These are phyloP conservation scores for Lizonia empirigonia DNA, from an alignment of 2,329 filamentous ascomycete species.

Conservation along the genomic window DNA sequence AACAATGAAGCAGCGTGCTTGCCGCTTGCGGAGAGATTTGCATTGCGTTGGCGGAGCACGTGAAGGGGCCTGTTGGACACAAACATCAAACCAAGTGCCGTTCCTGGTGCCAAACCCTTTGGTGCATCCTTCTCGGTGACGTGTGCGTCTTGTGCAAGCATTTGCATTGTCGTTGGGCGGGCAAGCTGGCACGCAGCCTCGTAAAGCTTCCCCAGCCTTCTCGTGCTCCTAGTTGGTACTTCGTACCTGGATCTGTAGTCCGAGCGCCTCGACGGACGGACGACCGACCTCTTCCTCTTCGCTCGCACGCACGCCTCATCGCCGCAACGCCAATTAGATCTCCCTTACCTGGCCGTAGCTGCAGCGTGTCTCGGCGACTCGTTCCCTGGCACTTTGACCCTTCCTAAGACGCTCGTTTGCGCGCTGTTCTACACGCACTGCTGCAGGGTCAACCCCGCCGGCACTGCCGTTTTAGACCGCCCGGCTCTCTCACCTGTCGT, in stretches of 20 bases:
- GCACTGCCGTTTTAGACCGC: conserved; percentile 32
- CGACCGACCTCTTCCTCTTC: neutral
- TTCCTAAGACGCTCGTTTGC: conserved; percentile 3
- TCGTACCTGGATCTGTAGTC: conserved; percentile 7
- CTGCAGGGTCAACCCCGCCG: conserved; percentile 28
- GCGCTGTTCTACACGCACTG: conserved; percentile 14
- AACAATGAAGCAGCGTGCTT: conserved; percentile 15
- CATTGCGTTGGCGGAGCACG: conserved; percentile 17
- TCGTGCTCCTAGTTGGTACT: conserved; percentile 6
- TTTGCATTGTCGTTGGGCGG: conserved; percentile 5
- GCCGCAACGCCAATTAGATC: conserved; percentile 5
- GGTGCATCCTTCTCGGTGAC: too few species aligned
- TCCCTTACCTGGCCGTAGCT: neutral
- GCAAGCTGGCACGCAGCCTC: conserved; percentile 15
- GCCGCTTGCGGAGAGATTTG: conserved; percentile 23
- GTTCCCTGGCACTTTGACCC: neutral
- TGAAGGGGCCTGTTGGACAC: conserved; percentile 5
- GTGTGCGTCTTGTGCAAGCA: too few species aligned
- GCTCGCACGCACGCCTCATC: too few species aligned
- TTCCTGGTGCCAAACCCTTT: neutral
- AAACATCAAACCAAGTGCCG: neutral
- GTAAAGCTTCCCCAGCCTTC: conserved; percentile 15
- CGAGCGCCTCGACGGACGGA: neutral
- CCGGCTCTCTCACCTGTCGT: conserved; percentile 30
- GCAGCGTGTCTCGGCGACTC: conserved; percentile 4